These are phyloP conservation scores for Auricularia auricula-judae DNA, from an alignment of 768 basidiomycete species.

Conservation along the genomic window DNA sequence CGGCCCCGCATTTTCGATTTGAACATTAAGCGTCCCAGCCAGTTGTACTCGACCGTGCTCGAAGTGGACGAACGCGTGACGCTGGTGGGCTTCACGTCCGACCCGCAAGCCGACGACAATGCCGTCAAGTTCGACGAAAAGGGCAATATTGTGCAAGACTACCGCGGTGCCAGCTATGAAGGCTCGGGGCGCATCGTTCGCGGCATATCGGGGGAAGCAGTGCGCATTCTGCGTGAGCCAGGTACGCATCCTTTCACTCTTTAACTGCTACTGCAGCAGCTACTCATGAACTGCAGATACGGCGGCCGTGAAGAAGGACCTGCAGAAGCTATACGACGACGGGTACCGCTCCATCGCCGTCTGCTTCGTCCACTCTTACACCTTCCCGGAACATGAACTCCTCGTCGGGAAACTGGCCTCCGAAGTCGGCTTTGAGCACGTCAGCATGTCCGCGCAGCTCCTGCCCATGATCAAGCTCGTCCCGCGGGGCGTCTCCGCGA, in stretches of 20 bases:
- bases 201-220: conserved; percentile 84
- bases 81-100: conserved; percentile 84
- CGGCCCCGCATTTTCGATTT: conserved; percentile 93
- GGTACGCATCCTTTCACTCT: conserved; percentile 27
- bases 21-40: conserved; percentile 67
- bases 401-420: conserved; percentile 62
- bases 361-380: conserved; percentile 86
- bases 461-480: conserved; percentile 95
- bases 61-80: conserved; percentile 90
- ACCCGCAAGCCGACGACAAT: conserved; percentile 69
- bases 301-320: conserved; percentile 40
- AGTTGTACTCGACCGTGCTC: conserved; percentile 67
- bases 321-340: conserved; percentile 60
- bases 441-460: conserved; percentile 81
- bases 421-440: conserved; percentile 76
- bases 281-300: conserved; percentile 30
- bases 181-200: conserved; percentile 70
- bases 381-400: conserved; percentile 77
- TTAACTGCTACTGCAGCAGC: not conserved
- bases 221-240: conserved; percentile 67
- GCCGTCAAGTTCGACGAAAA: conserved; percentile 65
- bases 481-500: conserved; percentile 82
- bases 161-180: conserved; percentile 51
- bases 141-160: conserved; percentile 55
- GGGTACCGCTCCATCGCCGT: conserved; percentile 86